Base-by-base conservation (phyloP, 83 land plant species). In the Diphasiastrum complanatum region DNA sequence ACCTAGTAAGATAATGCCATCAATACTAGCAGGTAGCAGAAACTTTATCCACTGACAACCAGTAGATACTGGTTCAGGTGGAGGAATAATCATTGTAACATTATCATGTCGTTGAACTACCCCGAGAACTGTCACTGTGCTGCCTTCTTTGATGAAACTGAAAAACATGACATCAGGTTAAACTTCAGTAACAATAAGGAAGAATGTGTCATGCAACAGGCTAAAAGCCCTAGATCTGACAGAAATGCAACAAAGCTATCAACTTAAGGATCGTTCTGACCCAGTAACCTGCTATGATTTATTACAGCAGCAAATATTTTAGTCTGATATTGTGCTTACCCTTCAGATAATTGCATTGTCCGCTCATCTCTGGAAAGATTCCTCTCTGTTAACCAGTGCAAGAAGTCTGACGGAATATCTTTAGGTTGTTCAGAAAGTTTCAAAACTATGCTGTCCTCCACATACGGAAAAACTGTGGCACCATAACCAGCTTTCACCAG, bases 71-170 rank as follows among this genome's bases (percentile, higher is more conserved):
- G 60, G 20, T 45, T 76, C 80, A n/a, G 73, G 73, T 29, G 73
- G 80, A 34, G 75, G 69, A 47, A 72, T 65, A 32, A 79, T 76
- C 56, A 54, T 63, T 20, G 61, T 1, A 2, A 36, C 52, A 20
- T 61, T 79, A 35, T 40, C 63, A 29, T 59, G 35, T 52, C 52
- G 66, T 11, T 34, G 47, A 55, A 79, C 35, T 41, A 79, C 69
- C 51, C 83, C 83, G 22, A 76, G 4, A 19, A 79, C 83, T 29
- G 73, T 67, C 33, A 76, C 58, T 10, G 45, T 37, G 67, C 62
- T 67, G 34, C 83, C 83, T 50, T 79, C 83, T 29, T 76, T 59
- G 0, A 79, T 37, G 46, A 71, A 79, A 43, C 83, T 79, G 73
- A 37, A 26, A 55, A 24, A 64, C 18, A 18, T 4, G 30, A 1